phyloP scores from a whole-genome alignment of 2,329 filamentous ascomycete species.

The Sclerotinia subarctica region DNA sequence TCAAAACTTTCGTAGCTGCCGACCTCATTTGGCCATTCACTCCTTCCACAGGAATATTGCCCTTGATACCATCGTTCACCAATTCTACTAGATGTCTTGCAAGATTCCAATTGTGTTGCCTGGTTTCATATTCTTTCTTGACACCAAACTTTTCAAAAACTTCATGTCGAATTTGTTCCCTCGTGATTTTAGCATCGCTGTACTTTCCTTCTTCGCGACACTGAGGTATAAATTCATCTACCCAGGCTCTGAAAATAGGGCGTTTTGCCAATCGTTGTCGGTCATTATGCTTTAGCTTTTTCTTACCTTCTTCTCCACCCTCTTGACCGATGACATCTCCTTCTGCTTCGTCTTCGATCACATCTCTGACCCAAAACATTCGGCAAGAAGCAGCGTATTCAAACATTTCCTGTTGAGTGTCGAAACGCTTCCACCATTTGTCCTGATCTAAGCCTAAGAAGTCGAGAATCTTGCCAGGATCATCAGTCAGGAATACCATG shows the following conservation, averaged over 20 bases:
- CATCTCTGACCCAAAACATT: slow-evolving; percentile 51
- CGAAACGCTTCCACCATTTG: slow-evolving; percentile 55
- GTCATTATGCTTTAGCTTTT: slow-evolving; percentile 52
- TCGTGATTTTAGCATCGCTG: slow-evolving; percentile 30
- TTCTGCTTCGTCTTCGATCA: slow-evolving; percentile 32
- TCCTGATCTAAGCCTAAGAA: slow-evolving; percentile 60
- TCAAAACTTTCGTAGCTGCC: slow-evolving; percentile 44
- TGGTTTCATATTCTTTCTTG: slow-evolving; percentile 44
- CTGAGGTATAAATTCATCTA: slow-evolving; percentile 59
- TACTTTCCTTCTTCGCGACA: slow-evolving; percentile 45
- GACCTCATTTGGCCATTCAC: slow-evolving; percentile 20
- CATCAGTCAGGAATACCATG: slow-evolving; percentile 57
- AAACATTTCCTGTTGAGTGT: slow-evolving; percentile 54
- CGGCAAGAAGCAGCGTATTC: slow-evolving; percentile 57
- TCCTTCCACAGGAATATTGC: slow-evolving; percentile 35
- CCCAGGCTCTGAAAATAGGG: slow-evolving; percentile 57
- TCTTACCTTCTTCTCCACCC: slow-evolving; percentile 38
- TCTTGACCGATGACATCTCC: slow-evolving; percentile 28
- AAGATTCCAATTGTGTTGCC: slow-evolving; percentile 43
- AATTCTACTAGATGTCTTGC: slow-evolving; percentile 45
- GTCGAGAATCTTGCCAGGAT: slow-evolving; percentile 53
- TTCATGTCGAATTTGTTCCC: slow-evolving; percentile 50
- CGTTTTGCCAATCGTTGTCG: slow-evolving; percentile 54
- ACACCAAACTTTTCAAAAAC: slow-evolving; percentile 53
- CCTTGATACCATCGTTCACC: slow-evolving; percentile 47